phyloP scores from a whole-genome alignment of 495 filamentous ascomycete genomes.

The Pyronema omphalodes region DNA sequence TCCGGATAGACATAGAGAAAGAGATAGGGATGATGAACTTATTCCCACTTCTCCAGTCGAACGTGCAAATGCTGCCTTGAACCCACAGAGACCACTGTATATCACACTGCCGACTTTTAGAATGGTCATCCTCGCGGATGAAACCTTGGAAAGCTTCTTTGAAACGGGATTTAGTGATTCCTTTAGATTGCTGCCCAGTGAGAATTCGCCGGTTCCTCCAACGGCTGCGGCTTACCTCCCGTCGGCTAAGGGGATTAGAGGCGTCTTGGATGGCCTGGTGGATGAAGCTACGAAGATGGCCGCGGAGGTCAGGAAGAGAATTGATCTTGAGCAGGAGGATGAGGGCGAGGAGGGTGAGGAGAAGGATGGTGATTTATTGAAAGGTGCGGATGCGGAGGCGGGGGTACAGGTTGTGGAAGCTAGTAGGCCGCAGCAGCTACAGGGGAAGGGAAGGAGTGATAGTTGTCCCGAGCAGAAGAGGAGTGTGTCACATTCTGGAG shows the following conservation, averaged over 20 bases:
- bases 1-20: slow-evolving; percentile 51
- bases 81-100: slow-evolving; percentile 78
- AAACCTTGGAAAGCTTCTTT: slow-evolving; percentile 89
- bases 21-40: slow-evolving; percentile 32
- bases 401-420: background rate
- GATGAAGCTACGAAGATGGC: slow-evolving; percentile 92
- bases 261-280: slow-evolving; percentile 91
- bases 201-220: slow-evolving; percentile 24
- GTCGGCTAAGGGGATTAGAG: slow-evolving; percentile 59
- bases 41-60: slow-evolving; percentile 10
- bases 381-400: slow-evolving; percentile 51
- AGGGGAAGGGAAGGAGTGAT: background rate
- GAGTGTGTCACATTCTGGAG: no score
- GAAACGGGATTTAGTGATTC: slow-evolving; percentile 59
- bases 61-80: slow-evolving; percentile 65
- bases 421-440: background rate
- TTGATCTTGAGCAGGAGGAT: slow-evolving; percentile 83
- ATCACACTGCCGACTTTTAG: slow-evolving; percentile 97
- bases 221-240: slow-evolving; percentile 27
- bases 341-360: slow-evolving; percentile 52
- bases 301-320: slow-evolving; percentile 67
- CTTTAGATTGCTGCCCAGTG: slow-evolving; percentile 37
- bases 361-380: slow-evolving; percentile 41
- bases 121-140: slow-evolving; percentile 94
- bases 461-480: no score